Evolutionary conservation across 768 basidiomycete species (phyloP).

Genomic region (Kwoniella heveanensis): DNA sequence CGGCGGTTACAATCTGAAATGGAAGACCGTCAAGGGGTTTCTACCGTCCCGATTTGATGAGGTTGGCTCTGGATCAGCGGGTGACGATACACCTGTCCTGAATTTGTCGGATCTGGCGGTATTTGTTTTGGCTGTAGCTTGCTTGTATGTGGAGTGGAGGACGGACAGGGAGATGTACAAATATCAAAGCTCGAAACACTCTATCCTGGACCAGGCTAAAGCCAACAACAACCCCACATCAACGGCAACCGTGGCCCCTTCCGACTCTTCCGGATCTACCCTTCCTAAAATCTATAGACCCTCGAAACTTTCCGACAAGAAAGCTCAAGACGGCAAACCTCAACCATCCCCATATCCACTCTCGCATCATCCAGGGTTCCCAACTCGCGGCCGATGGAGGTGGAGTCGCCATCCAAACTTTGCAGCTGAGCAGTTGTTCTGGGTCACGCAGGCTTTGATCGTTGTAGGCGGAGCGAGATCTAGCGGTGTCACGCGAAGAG

Average conservation of each 20-base stretch:
- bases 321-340: conserved; percentile 59
- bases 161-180: conserved; percentile 91
- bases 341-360: conserved; percentile 33
- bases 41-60: conserved; percentile 20
- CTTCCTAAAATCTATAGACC: conserved; percentile 15
- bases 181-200: conserved; percentile 72
- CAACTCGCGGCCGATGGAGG: conserved; percentile 80
- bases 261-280: neutral
- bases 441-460: conserved; percentile 52
- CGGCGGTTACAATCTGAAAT: conserved; percentile 16
- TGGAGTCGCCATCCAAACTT: conserved; percentile 92
- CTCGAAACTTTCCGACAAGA: conserved; percentile 56
- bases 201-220: conserved; percentile 59
- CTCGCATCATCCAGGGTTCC: conserved; percentile 69
- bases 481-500: conserved; percentile 39
- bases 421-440: conserved; percentile 83
- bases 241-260: too few species aligned
- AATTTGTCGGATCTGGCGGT: conserved; percentile 69
- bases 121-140: conserved; percentile 63
- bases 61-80: conserved; percentile 45
- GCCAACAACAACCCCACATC: too few species aligned
- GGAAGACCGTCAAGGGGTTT: conserved; percentile 20
- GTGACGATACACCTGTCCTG: conserved; percentile 61
- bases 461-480: conserved; percentile 40
- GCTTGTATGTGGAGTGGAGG: conserved; percentile 72